These are phyloP conservation scores for Coniochaeta sp. DNA, from an alignment of 2,329 filamentous ascomycete genomes.

Conservation along the genomic window DNA sequence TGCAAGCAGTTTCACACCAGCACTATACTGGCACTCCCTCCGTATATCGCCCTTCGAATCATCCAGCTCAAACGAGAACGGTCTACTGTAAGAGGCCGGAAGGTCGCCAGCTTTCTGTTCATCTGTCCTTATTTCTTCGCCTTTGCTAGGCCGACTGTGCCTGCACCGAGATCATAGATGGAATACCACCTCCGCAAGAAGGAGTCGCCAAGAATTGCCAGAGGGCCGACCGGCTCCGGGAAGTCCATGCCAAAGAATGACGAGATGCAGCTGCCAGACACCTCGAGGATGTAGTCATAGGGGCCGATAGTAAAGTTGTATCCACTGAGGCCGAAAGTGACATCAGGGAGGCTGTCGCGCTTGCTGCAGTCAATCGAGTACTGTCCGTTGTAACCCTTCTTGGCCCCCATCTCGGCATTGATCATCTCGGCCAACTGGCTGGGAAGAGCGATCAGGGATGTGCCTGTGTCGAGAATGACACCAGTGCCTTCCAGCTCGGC, in stretches of 20 bases:
- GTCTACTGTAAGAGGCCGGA: neutral
- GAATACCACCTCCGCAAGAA: conserved; percentile 87
- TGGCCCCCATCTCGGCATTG: conserved; percentile 96
- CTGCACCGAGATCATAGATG: conserved; percentile 89
- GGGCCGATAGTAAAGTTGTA: conserved; percentile 88
- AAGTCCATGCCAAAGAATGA: conserved; percentile 97
- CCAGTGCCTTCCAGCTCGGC: conserved; percentile 92
- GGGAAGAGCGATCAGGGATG: conserved; percentile 55
- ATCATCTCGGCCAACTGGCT: conserved; percentile 48
- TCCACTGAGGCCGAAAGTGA: conserved; percentile 84
- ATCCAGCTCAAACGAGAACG: neutral
- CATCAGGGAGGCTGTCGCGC: conserved; percentile 76
- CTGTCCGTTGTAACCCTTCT: conserved; percentile 96
- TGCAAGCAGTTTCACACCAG: neutral
- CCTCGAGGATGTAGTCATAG: conserved; percentile 92
- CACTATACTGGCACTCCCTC: neutral
- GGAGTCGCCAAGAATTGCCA: conserved; percentile 89
- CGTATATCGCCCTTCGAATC: neutral
- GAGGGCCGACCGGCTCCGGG: conserved; percentile 78
- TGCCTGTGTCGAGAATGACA: conserved; percentile 96
- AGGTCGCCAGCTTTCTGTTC: neutral
- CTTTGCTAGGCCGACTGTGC: conserved; percentile 81
- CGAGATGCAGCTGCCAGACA: conserved; percentile 92
- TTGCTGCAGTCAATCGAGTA: conserved; percentile 88
- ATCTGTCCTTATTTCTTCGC: conserved; percentile 48